Base-by-base conservation (phyloP, 805 yeast genomes). In the Starmerella bombi region DNA sequence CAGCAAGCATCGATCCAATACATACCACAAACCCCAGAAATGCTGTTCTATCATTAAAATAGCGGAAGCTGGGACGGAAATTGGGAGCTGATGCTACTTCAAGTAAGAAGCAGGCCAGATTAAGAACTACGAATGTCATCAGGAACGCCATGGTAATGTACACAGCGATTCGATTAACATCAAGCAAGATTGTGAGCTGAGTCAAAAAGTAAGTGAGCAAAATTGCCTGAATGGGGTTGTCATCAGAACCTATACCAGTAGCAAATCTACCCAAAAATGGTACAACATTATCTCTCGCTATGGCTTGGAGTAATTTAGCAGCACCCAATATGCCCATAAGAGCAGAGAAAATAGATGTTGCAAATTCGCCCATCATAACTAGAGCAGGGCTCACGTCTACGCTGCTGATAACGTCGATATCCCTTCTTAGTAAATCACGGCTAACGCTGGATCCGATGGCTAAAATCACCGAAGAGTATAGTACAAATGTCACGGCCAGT, bases 261-360 rank as follows among this genome's bases (percentile, higher is more conserved):
- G 74, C 69, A 52, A 88, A 81, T 0, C 67, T 41, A 0, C 69
- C 57, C 10, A 85, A 60, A 0, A 84, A 86, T 0, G 97, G 98
- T n/a, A 91, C 64, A 37, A 91, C 78, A 32, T 70, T 69, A 59
- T 91, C 99, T 51, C 78, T 73, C 0, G 97, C 81, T 45, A 91
- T 84, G 0, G 98, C 98, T 50, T 81, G 86, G 25, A 91, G 62
- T 44, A 91, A 75, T 42, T 83, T 77, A 0, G 96, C 94, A 0
- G 97, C 94, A 14, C 98, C 97, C 5, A 91, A 84, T 38, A 93
- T 71, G 40, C 99, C 98, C 63, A 91, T 93, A 50, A 93, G 80
- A 3, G 88, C 84, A 0, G 96, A 85, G 56, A 91, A 91, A 14
- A 91, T 62, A 0, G 95, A 78, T 0, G 96, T 88, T 1, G 96